Base-by-base conservation (phyloP, 2,329 filamentous ascomycete species). In the Claviceps humidiphila region DNA sequence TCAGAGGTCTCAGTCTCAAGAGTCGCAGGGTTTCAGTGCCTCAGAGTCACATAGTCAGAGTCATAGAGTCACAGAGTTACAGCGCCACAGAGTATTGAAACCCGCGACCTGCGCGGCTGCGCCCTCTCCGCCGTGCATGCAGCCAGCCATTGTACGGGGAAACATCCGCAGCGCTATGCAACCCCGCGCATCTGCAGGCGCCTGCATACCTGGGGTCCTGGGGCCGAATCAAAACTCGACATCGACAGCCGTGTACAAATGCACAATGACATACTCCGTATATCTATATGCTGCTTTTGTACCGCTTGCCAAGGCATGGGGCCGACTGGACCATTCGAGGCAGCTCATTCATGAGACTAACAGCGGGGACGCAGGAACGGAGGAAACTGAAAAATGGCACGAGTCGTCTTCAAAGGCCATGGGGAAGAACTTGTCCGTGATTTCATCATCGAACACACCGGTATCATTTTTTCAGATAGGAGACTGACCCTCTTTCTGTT, bases 401-500 rank as follows among this genome's bases (percentile, higher is more conserved):
- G 14, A 48, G 50, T 54, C 51, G 49, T 34, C 50, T 47, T 37
- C 39, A 30, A 34, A 24, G 3, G 51, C 11, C 16, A 38, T 39
- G 16, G 20, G 1, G 41, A 43, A 5, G 41, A 24, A 13, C 5
- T 14, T 16, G 41, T 22, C 41, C 41, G 22, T 43, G 41, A 43
- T 43, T 43, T 14, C 41, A 43, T 43, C 20, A 43, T 43, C 20
- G 9, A 43, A 13, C 20, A 22, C 41, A 14, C 20, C 17, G 20
- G 13, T 11, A 42, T 42, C 17, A 24, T 43, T 43, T 24, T 43
- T 43, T 24, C 20, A 43, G 7, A 43, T 24, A 22, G 37, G 8
- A 50, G 51, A 34, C 47, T 60, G 59, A 59, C 57, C 58, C 51
- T 50, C 50, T 41, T 20, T 38, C 44, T 34, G 44, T 26, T 17